Evolutionary conservation across 2,329 filamentous ascomycete genomes (phyloP), one percentile per base, ranked within the genome.

Genomic region (Botrytis tulipae): DNA sequence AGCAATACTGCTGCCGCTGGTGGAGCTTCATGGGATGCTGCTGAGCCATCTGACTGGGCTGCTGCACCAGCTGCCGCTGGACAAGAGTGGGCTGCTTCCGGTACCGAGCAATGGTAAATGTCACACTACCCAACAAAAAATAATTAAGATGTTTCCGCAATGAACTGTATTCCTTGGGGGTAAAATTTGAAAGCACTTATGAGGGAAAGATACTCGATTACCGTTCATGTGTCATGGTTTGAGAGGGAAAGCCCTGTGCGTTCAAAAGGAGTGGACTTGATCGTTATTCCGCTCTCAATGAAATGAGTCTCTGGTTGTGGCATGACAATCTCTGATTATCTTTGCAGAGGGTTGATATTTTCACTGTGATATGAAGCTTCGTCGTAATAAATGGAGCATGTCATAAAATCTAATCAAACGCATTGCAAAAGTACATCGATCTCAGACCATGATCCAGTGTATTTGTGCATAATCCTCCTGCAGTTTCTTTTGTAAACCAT

Each of bases 241-340:
- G 83, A 85, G 91, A 94, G 95, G 94, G 95, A 98, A 98, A 94
- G 95, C 95, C 95, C 94, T 98, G 95, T 71, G 96, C 90, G 87
- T 90, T 87, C 89, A 87, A 89, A 89, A 88, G 66, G 71, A 69
- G 57, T 74, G 71, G 60, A 74, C 73, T 75, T 75, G 71, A 74
- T 62, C 70, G 73, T 73, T 73, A 71, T 74, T 75, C 68, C 70
- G 70, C 73, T 71, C 71, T 72, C 71, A 60, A 51, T 72, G 48
- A 46, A 44, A 72, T 44, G 40, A 69, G 63, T 72, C 70, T 74
- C 25, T 51, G 62, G 51, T 60, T 68, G 62, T 72, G 71, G 71
- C 22, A 60, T 60, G 5, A 69, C 63, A 69, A 68, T 72, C 71
- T 68, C 35, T 29, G 59, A 68, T 57, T 46, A 46, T 59, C 54